Evolutionary conservation across 1,284 basidiomycete genomes (phyloP).

Genomic region (Malassezia furfur): DNA sequence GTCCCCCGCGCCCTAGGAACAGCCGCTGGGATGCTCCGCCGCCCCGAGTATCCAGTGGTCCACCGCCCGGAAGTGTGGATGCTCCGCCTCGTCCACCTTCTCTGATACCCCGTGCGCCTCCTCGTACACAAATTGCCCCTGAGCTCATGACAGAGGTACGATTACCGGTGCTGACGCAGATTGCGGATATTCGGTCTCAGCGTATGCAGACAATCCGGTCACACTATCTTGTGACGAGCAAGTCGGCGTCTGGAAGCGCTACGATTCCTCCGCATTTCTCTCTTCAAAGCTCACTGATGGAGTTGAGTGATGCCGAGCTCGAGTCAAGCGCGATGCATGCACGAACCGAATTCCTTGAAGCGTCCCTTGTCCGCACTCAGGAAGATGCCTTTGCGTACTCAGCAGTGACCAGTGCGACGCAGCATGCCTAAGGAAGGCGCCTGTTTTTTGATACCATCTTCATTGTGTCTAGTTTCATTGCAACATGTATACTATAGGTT

Average conservation of each 20-base stretch:
- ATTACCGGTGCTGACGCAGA: neutral
- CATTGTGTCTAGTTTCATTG: too few relatives aligned
- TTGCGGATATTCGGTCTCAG: neutral
- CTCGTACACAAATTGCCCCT: neutral
- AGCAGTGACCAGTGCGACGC: slow-evolving; percentile 53
- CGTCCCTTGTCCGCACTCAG: slow-evolving; percentile 8
- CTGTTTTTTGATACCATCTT: too few relatives aligned
- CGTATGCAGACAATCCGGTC: neutral
- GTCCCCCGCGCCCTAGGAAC: neutral
- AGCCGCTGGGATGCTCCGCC: slow-evolving; percentile 1
- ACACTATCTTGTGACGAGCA: slow-evolving; percentile 9
- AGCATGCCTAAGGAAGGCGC: neutral
- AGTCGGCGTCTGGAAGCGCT: neutral
- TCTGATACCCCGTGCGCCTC: neutral
- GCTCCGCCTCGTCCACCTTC: too few relatives aligned
- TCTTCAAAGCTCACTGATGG: slow-evolving; percentile 18
- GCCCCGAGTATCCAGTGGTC: neutral
- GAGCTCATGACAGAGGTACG: slow-evolving; percentile 11
- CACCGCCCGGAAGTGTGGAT: neutral
- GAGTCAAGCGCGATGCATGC: slow-evolving; percentile 10
- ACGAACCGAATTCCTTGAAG: slow-evolving; percentile 9
- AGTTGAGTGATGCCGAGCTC: slow-evolving; percentile 13
- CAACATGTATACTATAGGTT: too few relatives aligned
- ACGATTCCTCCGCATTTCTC: slow-evolving; percentile 14
- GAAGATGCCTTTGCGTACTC: slow-evolving; percentile 18